Evolutionary conservation across 2,329 filamentous ascomycete genomes (phyloP).

Genomic region (Epichloe gansuensis): DNA sequence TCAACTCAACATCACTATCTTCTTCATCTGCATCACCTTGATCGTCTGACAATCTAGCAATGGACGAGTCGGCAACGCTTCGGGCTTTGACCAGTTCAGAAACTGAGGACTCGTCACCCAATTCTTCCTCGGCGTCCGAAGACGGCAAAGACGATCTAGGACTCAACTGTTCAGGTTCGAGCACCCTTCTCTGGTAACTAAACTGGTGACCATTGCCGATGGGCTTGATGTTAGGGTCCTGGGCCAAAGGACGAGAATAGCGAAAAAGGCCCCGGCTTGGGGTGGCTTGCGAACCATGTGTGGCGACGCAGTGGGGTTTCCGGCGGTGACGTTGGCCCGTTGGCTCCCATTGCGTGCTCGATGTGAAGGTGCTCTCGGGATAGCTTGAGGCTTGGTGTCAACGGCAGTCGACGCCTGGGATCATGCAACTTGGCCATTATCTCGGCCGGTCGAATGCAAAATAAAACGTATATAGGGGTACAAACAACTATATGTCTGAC

Average conservation of each 20-base stretch:
- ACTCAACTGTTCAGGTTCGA: constrained; percentile 24
- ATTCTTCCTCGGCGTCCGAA: constrained; percentile 11
- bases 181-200: constrained; percentile 24
- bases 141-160: constrained; percentile 25
- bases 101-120: constrained; percentile 8
- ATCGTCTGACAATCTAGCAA: background rate
- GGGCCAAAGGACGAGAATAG: constrained; percentile 17
- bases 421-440: constrained; percentile 14
- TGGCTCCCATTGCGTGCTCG: constrained; percentile 12
- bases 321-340: constrained; percentile 33
- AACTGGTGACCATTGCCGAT: constrained; percentile 30
- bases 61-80: background rate
- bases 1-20: background rate
- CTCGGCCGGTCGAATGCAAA: constrained; percentile 5
- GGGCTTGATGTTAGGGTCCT: constrained; percentile 30
- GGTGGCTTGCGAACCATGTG: constrained; percentile 21
- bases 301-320: constrained; percentile 31
- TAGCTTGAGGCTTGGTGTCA: constrained; percentile 30
- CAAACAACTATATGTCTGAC: constrained; percentile 4
- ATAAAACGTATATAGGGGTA: constrained; percentile 3
- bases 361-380: constrained; percentile 16
- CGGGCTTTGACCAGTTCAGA: background rate
- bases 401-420: constrained; percentile 22
- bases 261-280: constrained; percentile 21
- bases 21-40: background rate